Base-by-base conservation (phyloP, 2,329 filamentous ascomycete species). In the Juglanconis juglandina region DNA sequence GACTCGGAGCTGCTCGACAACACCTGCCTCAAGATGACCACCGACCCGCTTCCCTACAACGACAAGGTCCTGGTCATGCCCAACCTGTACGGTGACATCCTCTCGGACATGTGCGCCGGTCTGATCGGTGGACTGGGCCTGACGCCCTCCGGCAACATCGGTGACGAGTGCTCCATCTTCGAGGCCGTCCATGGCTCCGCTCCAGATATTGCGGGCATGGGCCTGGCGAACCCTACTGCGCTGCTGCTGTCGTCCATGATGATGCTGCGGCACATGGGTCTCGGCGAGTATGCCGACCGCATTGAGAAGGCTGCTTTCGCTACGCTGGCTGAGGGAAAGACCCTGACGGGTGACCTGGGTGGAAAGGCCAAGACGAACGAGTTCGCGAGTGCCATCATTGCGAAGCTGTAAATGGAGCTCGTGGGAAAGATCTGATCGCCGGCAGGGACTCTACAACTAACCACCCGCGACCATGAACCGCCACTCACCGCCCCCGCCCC, bases 61-160 rank as follows among this genome's bases (percentile, higher is more conserved):
- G 94, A 97, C 87, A 97, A 97, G 86, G 93, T 99, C 62, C 87
- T 99, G 60, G 95, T 99, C 78, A 90, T 90, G 87, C 95, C 95
- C 77, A 99, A 99, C 85, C 85, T 98, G 71, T 99, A 98, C 84
- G 95, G 95, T 78, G 95, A 98, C 81, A 99, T 99, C 84, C 87
- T 99, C 68, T 98, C 94, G 73, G 95, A 99, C 78, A 96, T 98
- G 92, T 98, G 95, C 83, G 95, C 95, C 71, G 95, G 95, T 81
- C 85, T 99, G 69, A 98, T 99, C 72, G 95, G 95, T 76, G 95
- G 95, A 79, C 90, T 99, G 66, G 95, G 95, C 76, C 87, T 99
- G 56, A 97, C 95, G 44, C 95, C 95, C 67, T 98, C 94, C 44
- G 95, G 94, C 73, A 99, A 99, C 87, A 98, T 97, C 73, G 95